Base-by-base conservation (phyloP, 768 basidiomycete species). In the Auriscalpium vulgare region DNA sequence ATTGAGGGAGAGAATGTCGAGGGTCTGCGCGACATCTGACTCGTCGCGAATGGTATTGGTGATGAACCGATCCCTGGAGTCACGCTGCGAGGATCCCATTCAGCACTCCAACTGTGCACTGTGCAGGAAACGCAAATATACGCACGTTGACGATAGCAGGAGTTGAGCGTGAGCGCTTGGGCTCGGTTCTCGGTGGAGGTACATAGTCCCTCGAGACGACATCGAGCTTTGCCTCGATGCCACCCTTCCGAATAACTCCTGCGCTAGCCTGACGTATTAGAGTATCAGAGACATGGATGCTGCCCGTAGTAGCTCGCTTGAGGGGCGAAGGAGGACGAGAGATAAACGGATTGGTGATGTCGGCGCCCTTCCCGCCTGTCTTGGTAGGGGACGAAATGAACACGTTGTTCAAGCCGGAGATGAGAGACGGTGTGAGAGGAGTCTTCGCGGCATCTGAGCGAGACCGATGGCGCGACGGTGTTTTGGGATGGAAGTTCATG, bases 171-270 rank as follows among this genome's bases (percentile, higher is more conserved):
- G 88, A 88, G 7, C 88, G 80, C 64, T 87, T 89, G 43, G 82
- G 67, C 55, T 87, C 83, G 40, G 75, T 68, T 60, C 80, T 81
- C 37, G 70, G 61, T 9, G 79, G 79, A n/a, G 87, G 86, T 13
- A 85, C 77, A 61, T 91, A 90, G 67, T 91, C 89, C 48, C 79
- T 74, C 0, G 85, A 85, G 54, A 91, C 81, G 19, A 91, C 87
- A 47, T 91, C 84, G 14, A 91, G 72, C 55, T 86, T 76, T 59
- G 84, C 85, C 66, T 92, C 89, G 10, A 90, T 69, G 8, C 88
- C 88, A 44, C 89, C 89, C 58, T 81, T 87, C 38, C 87, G 74
- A 60, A 91, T 85, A 16, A 92, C 79, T 7, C 89, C 87, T 1
- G 69, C 70, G 59, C 74, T 80, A 0, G 85, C 84, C 63, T 88